A percentile compares a stretch with the other conserved stretches of the same genome.
phyloP scores from a whole-genome alignment of 1,139 yeast species.

The Taphrina deformans region DNA sequence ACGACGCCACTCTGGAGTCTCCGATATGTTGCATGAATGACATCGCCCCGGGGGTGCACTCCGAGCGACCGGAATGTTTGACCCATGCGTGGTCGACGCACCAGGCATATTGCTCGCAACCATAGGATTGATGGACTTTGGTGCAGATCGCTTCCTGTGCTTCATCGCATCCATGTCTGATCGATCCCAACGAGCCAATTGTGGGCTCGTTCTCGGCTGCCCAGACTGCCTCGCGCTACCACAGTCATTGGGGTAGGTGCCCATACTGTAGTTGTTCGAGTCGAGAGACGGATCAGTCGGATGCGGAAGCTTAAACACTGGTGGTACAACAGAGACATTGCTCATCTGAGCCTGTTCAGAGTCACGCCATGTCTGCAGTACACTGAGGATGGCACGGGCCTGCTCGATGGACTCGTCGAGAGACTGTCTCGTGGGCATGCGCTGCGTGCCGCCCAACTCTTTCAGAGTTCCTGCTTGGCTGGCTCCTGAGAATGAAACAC shows the following conservation, averaged over 20 bases:
- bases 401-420: constrained; percentile 36
- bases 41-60: constrained; percentile 44
- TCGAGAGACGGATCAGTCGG: not conserved
- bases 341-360: constrained; percentile 11
- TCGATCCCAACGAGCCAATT: not conserved
- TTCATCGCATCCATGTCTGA: constrained; percentile 15
- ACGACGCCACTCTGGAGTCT: constrained; percentile 81
- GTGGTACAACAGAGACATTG: not conserved
- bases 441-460: not conserved
- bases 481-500: constrained; percentile 16
- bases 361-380: constrained; percentile 36
- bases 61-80: constrained; percentile 11
- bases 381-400: constrained; percentile 34
- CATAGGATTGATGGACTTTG: constrained; percentile 4
- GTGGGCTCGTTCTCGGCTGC: not conserved
- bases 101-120: not conserved
- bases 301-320: not conserved
- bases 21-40: constrained; percentile 65
- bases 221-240: not conserved
- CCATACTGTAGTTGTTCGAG: not conserved
- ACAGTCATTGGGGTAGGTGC: not conserved
- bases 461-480: not conserved
- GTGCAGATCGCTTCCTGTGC: constrained; percentile 14
- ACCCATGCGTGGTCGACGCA: not conserved
- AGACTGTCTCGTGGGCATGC: constrained; percentile 9